Conservation (phyloP, 208 protist species). For the Acanthamoeba polyphaga region DNA sequence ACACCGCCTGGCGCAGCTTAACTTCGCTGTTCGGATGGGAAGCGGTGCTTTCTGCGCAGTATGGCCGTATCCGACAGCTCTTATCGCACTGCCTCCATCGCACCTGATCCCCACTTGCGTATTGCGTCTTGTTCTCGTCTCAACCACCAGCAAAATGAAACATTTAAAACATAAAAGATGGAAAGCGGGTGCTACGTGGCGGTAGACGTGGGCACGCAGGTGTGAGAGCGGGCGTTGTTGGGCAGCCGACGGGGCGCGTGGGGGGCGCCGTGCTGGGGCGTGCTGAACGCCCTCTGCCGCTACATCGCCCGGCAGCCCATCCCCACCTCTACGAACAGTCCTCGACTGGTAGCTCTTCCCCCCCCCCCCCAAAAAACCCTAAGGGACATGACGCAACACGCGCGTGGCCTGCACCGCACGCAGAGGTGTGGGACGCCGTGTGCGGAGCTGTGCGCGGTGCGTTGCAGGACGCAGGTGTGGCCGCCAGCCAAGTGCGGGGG, state of each 20-base stretch:
- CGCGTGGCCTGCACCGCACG: background rate
- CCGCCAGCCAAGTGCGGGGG: background rate
- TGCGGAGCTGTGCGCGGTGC: background rate
- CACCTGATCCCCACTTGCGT: too few species aligned
- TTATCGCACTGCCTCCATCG: too few species aligned
- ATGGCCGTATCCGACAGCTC: too few species aligned
- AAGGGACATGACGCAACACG: too few species aligned
- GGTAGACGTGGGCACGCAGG: constrained; percentile 41
- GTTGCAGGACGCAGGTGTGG: background rate
- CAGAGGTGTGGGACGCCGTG: constrained; percentile 49
- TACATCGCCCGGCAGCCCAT: constrained; percentile 10
- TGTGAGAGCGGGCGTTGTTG: constrained; percentile 6
- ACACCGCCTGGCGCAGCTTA: too few species aligned
- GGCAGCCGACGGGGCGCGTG: background rate
- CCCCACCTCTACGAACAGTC: constrained; percentile 45
- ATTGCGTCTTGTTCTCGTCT: too few species aligned
- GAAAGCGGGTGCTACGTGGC: constrained; percentile 19
- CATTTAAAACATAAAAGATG: too few species aligned
- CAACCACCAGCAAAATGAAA: too few species aligned
- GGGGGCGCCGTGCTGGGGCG: constrained; percentile 7
- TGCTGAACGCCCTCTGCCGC: constrained; percentile 29
- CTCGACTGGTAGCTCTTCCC: background rate
- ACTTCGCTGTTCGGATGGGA: too few species aligned
- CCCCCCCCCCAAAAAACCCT: background rate
- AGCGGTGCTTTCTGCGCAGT: too few species aligned